Conservation (phyloP, 805 yeast species). For the Yarrowia divulgata region DNA sequence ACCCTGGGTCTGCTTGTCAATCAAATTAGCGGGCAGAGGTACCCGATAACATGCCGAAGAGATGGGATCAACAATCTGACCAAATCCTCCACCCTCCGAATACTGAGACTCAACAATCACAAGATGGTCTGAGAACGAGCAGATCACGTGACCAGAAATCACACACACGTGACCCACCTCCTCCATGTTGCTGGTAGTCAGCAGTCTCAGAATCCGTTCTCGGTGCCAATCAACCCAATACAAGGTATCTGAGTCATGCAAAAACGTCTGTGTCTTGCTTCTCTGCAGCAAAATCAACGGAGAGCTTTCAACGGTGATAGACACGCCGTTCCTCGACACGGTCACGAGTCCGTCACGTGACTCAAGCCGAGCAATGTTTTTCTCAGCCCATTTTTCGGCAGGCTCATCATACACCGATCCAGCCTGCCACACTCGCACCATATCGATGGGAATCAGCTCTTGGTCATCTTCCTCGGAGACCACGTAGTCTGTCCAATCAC, state of each 20-base stretch:
- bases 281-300: slow-evolving; percentile 10
- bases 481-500: slow-evolving; percentile 11
- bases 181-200: neutral
- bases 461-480: neutral
- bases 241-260: slow-evolving; percentile 3
- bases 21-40: neutral
- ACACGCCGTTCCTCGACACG: neutral
- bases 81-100: neutral
- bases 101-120: slow-evolving; percentile 11
- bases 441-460: neutral
- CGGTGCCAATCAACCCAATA: slow-evolving; percentile 16
- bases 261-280: slow-evolving; percentile 1
- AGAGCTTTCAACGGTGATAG: neutral
- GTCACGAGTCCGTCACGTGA: slow-evolving; percentile 3
- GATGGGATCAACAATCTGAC: neutral
- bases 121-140: neutral
- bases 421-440: slow-evolving; percentile 12
- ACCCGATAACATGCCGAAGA: neutral
- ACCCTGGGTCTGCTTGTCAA: slow-evolving; percentile 8
- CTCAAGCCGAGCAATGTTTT: slow-evolving; percentile 5
- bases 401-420: slow-evolving; percentile 1
- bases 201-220: slow-evolving; percentile 2
- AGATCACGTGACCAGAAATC: neutral
- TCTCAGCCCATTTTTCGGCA: neutral
- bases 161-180: slow-evolving; percentile 15